Evolutionary conservation across 1,284 basidiomycete species (phyloP).

Genomic region (Meripilus lineatus): DNA sequence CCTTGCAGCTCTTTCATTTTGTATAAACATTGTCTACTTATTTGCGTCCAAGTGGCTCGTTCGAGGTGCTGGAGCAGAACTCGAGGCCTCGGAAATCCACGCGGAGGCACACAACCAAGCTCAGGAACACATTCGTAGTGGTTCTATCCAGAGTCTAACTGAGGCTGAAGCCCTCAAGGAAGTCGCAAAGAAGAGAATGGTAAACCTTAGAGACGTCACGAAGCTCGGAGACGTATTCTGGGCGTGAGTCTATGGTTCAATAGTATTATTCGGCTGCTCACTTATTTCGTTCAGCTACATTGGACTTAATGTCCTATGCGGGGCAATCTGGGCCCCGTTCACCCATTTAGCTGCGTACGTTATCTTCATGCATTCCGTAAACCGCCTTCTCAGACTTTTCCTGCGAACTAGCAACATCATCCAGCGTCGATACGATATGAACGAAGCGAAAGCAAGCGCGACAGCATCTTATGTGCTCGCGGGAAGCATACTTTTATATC

Average conservation of each 20-base stretch:
- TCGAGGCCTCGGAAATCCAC: conserved; percentile 57
- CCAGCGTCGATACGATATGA: conserved; percentile 58
- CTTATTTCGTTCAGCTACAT: conserved; percentile 46
- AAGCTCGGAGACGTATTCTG: conserved; percentile 77
- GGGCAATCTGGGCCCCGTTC: conserved; percentile 77
- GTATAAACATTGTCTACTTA: conserved; percentile 66
- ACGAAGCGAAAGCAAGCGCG: conserved; percentile 56
- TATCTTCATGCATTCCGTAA: background rate
- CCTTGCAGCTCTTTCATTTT: conserved; percentile 59
- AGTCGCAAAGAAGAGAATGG: conserved; percentile 59
- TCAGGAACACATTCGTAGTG: conserved; percentile 23
- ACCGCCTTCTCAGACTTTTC: background rate
- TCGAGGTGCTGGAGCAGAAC: conserved; percentile 50
- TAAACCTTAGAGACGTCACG: conserved; percentile 54
- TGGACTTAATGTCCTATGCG: conserved; percentile 66
- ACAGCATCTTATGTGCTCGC: conserved; percentile 69
- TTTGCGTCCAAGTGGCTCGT: conserved; percentile 59
- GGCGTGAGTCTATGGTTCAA: conserved; percentile 45
- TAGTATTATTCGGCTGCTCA: conserved; percentile 3
- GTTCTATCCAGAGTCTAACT: conserved; percentile 38
- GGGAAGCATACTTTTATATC: conserved; percentile 74
- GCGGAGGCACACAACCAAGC: conserved; percentile 39
- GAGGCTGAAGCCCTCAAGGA: conserved; percentile 62
- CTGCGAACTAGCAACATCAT: conserved; percentile 69
- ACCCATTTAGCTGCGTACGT: conserved; percentile 70